These are phyloP conservation scores for Hemerocallis citrina DNA, from an alignment of 106 monocot genomes.

Conservation along the genomic window DNA sequence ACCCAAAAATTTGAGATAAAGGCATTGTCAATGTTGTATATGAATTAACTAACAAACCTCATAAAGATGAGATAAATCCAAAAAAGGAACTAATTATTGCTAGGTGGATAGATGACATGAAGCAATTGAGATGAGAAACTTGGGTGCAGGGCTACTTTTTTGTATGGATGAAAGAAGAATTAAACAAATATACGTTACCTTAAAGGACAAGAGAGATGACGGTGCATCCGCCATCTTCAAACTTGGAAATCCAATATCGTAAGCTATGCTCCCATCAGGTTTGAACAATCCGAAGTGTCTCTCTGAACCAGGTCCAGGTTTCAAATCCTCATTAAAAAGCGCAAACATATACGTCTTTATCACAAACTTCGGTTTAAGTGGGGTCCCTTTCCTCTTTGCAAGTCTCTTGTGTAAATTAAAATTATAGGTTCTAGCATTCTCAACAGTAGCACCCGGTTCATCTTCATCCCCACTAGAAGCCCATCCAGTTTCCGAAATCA, in stretches of 20 bases:
- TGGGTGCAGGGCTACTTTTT: no score
- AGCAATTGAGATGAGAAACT: no score
- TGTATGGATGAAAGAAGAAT: no score
- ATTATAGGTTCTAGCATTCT: slow-evolving; percentile 79
- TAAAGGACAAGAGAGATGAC: slow-evolving; percentile 18
- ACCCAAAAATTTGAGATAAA: no score
- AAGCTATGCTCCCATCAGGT: slow-evolving; percentile 81
- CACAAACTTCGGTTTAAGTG: slow-evolving; percentile 56
- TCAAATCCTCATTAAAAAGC: slow-evolving; percentile 83
- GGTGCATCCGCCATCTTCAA: slow-evolving; percentile 37
- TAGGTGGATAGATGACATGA: no score
- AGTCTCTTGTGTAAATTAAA: slow-evolving; percentile 75
- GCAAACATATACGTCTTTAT: slow-evolving; percentile 79
- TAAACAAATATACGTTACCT: no score
- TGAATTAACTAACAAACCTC: no score
- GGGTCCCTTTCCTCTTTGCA: slow-evolving; percentile 75
- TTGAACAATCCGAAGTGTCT: slow-evolving; percentile 79
- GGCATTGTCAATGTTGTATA: no score
- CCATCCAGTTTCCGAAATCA: slow-evolving; percentile 90
- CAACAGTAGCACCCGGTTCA: slow-evolving; percentile 61
- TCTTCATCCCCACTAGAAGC: slow-evolving; percentile 62
- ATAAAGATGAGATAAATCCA: no score
- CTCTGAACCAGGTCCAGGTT: slow-evolving; percentile 69
- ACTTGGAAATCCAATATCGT: slow-evolving; percentile 69
- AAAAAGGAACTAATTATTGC: no score